These are phyloP conservation scores for Psophocarpus tetragonolobus DNA, from an alignment of 306 rosid genomes.

Conservation along the genomic window DNA sequence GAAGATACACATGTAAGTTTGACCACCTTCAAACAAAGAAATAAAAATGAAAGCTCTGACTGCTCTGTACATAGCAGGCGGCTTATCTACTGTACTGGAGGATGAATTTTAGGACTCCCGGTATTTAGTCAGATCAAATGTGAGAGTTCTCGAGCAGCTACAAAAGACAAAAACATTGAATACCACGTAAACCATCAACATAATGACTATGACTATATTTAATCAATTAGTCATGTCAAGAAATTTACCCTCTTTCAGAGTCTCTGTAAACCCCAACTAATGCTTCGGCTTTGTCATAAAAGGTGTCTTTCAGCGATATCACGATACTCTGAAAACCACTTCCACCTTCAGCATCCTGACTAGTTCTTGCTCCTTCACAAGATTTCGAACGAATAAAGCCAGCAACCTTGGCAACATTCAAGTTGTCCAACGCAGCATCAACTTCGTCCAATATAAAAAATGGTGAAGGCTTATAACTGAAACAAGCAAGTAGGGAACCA, in stretches of 20 bases:
- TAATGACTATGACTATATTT: not conserved
- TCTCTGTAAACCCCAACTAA: slow-evolving; percentile 91
- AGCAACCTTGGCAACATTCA: slow-evolving; percentile 96
- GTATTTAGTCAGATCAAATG: slow-evolving; percentile 85
- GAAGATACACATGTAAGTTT: not conserved
- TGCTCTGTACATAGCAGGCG: slow-evolving; percentile 37
- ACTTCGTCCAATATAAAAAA: slow-evolving; percentile 99
- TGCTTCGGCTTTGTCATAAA: slow-evolving; percentile 93
- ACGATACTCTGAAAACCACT: slow-evolving; percentile 95
- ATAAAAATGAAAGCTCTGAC: slow-evolving; percentile 13
- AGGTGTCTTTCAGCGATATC: slow-evolving; percentile 88
- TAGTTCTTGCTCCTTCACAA: slow-evolving; percentile 76
- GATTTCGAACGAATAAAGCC: slow-evolving; percentile 96
- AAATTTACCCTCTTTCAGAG: slow-evolving; percentile 70
- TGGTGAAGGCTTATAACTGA: slow-evolving; percentile 96
- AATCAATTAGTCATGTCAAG: not conserved
- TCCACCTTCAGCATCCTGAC: slow-evolving; percentile 73
- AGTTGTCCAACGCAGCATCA: slow-evolving; percentile 98
- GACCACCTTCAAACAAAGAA: slow-evolving; percentile 7
- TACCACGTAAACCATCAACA: slow-evolving; percentile 7
- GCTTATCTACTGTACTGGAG: slow-evolving; percentile 3
- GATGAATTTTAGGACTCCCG: slow-evolving; percentile 61
- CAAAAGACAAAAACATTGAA: slow-evolving; percentile 26
- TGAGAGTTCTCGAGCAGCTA: slow-evolving; percentile 94
- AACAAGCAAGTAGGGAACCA: slow-evolving; percentile 33